Conservation (phyloP, 1,139 yeast species). For the Hyphopichia wangnamkhiaoensis region DNA sequence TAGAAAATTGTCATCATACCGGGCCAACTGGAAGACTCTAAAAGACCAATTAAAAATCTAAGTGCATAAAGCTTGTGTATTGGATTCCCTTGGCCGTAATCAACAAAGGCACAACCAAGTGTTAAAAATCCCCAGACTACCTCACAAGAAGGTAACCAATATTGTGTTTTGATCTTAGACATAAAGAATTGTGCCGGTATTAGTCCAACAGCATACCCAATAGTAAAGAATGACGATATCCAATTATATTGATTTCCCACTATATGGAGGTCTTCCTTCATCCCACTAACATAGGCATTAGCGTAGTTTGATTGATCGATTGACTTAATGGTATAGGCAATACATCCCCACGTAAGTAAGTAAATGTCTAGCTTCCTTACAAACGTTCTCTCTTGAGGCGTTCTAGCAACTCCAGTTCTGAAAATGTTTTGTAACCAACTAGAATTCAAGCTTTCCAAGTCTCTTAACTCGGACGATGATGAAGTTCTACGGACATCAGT, state of each 20-base stretch:
- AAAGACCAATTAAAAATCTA: conserved; percentile 18
- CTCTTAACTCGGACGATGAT: not conserved
- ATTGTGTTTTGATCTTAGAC: conserved; percentile 47
- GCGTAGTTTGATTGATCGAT: conserved; percentile 39
- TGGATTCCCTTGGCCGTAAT: conserved; percentile 9
- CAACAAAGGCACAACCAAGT: conserved; percentile 18
- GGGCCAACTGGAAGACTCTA: conserved; percentile 16
- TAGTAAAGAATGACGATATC: conserved; percentile 47
- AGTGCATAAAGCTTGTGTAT: conserved; percentile 14
- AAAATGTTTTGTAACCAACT: too few relatives aligned
- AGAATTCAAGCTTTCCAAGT: not conserved
- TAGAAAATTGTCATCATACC: conserved; percentile 15
- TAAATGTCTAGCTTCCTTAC: conserved; percentile 1
- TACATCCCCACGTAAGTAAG: conserved; percentile 3
- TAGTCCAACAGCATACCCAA: conserved; percentile 53
- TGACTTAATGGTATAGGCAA: conserved; percentile 14
- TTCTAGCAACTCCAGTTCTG: not conserved
- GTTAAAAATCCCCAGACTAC: conserved; percentile 54
- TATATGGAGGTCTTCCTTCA: conserved; percentile 51
- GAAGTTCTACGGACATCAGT: not conserved
- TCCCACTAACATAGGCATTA: conserved; percentile 54
- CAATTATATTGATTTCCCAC: conserved; percentile 47
- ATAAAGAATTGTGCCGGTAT: conserved; percentile 50
- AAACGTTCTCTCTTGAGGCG: not conserved
- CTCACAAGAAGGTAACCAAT: conserved; percentile 48